Conservation (phyloP, 495 filamentous ascomycete species). For the Neurospora sp. region DNA sequence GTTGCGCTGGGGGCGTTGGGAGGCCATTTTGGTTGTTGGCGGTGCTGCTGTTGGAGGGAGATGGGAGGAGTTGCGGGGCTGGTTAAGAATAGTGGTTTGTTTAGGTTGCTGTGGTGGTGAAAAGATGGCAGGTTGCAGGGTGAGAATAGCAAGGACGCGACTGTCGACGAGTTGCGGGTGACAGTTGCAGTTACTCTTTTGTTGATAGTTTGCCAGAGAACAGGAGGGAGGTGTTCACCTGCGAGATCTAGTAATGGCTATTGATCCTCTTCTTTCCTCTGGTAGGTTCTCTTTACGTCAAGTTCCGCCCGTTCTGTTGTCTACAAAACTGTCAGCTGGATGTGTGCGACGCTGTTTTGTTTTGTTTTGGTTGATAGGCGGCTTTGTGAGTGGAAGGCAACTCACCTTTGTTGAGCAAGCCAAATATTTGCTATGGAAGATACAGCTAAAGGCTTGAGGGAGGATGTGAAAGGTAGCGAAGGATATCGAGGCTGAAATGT, state of each 20-base stretch:
- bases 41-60: conserved; percentile 2
- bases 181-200: not conserved
- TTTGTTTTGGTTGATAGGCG: not conserved
- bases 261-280: not conserved
- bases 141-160: not conserved
- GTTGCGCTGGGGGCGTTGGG: not conserved
- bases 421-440: not conserved
- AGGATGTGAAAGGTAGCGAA: not conserved
- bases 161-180: not conserved
- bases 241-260: not conserved
- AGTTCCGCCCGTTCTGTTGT: not conserved
- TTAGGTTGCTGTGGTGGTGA: not conserved
- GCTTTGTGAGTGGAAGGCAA: not conserved
- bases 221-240: not conserved
- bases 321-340: not conserved
- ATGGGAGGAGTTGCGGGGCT: not conserved
- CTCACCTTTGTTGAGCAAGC: not conserved
- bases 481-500: not conserved
- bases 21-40: conserved; percentile 4
- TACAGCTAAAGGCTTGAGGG: not conserved
- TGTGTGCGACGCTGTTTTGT: not conserved
- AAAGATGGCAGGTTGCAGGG: not conserved
- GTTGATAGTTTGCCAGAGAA: not conserved
- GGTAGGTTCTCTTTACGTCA: not conserved
- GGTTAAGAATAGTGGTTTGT: not conserved